Conservation (phyloP, 768 basidiomycete species). For the Coprinopsis marcescibilis region DNA sequence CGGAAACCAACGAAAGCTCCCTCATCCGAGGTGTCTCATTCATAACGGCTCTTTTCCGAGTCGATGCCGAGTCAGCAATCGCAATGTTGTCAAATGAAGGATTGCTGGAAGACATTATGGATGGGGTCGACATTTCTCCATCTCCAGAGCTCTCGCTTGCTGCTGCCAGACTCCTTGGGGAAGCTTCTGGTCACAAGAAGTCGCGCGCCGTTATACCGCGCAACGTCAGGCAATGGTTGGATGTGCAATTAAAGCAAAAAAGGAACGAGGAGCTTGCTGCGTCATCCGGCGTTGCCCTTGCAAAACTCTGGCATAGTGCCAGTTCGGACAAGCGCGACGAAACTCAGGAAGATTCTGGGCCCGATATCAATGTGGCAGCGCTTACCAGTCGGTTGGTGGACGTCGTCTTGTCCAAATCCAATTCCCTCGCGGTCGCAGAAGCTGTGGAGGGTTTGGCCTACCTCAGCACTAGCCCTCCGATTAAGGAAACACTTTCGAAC, state of each 20-base stretch:
- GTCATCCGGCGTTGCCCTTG: constrained; percentile 65
- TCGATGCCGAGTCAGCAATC: constrained; percentile 67
- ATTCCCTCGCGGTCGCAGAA: constrained; percentile 45
- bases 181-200: constrained; percentile 68
- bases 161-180: constrained; percentile 69
- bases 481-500: constrained; percentile 58
- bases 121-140: constrained; percentile 62
- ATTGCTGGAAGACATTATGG: constrained; percentile 57
- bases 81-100: constrained; percentile 61
- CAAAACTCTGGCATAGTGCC: constrained; percentile 67
- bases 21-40: constrained; percentile 56
- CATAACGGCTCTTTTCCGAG: constrained; percentile 76
- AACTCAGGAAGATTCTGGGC: constrained; percentile 14
- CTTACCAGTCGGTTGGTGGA: constrained; percentile 53
- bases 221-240: constrained; percentile 63
- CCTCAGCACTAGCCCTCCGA: constrained; percentile 55
- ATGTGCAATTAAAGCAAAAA: constrained; percentile 44
- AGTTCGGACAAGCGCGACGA: constrained; percentile 37
- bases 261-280: constrained; percentile 45
- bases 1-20: constrained; percentile 49
- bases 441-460: constrained; percentile 86
- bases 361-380: constrained; percentile 30
- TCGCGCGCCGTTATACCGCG: constrained; percentile 59
- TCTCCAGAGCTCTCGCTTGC: constrained; percentile 45
- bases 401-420: constrained; percentile 38